Evolutionary conservation across 352 stramenopile genomes (phyloP), one percentile per base, ranked within the genome.

Genomic region (Phytopythium kandeliae): DNA sequence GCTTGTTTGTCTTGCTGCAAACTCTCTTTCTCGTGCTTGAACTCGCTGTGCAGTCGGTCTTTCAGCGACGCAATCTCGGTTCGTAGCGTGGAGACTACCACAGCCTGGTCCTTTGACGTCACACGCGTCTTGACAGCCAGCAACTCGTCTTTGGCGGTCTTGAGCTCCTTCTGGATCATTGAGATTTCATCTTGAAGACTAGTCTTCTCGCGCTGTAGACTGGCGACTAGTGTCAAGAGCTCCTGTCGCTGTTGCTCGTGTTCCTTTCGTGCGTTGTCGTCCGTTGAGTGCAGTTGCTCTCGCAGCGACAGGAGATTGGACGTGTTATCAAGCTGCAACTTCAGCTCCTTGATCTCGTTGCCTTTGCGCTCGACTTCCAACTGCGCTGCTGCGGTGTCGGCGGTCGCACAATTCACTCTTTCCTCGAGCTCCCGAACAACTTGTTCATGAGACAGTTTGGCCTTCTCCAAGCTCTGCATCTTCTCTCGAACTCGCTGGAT

Each of bases 1-100:
- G 63, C 57, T 16, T 67, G 50, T 9, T 71, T 64, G 24, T 84
- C 68, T 5, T 51, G 48, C 37, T 60, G 60, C 30, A 90, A 33
- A 10, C 49, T 60, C 11, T 81, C 69, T 25, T 75, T 80, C 38
- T 88, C 79, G n/a, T 74, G 62, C 60, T 78, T 75, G 54, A 82
- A 86, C 46, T 90, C 76, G 16, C 40, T 63, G 16, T 72, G 76
- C 31, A 90, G 57, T 1, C 70, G 62, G 22, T 88, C 70, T 47
- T 87, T 88, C 2, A 90, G 43, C 21, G 65, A 70, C 10, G 57
- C 33, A 12, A 90, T 76, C 59, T 90, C 79, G 46, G 48, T 74
- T 16, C 74, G 72, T 7, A 90, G 58, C 21, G 79, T 90, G 8
- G 76, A 67, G 13, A 88, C 67, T 28, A 90, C 51, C 17, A 88